Percentiles rank a stretch among this genome's conserved stretches.
Conservation (phyloP, 2,329 filamentous ascomycete genomes). For the Metarhizium guizhouense region DNA sequence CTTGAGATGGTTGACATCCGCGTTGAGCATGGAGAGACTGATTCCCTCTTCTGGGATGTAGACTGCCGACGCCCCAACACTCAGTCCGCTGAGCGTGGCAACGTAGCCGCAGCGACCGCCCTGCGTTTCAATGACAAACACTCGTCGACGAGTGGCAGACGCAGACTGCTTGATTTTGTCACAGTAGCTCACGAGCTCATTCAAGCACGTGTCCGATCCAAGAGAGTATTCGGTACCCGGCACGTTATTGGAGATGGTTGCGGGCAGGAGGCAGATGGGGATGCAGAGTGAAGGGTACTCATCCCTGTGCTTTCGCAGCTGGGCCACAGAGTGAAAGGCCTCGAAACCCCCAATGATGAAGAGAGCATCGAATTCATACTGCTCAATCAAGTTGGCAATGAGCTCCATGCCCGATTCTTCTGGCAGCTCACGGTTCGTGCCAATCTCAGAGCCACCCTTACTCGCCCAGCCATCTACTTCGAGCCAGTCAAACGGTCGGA, state of each 20-base stretch:
- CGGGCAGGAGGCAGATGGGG: conserved; percentile 81
- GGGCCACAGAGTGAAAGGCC: conserved; percentile 84
- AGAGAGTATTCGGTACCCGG: conserved; percentile 96
- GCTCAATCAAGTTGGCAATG: conserved; percentile 73
- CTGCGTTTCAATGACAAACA: conserved; percentile 97
- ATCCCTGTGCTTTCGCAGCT: conserved; percentile 72
- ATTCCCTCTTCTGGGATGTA: conserved; percentile 98
- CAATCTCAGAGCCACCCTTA: conserved; percentile 94
- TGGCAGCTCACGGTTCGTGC: conserved; percentile 90
- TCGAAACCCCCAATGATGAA: conserved; percentile 95
- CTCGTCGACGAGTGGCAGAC: conserved; percentile 81
- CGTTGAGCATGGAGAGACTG: conserved; percentile 82
- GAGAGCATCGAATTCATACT: conserved; percentile 83
- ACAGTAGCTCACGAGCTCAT: conserved; percentile 89
- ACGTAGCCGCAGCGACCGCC: conserved; percentile 91
- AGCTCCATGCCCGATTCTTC: conserved; percentile 74
- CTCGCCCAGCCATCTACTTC: conserved; percentile 94
- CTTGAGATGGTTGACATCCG: conserved; percentile 83
- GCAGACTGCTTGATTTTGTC: conserved; percentile 97
- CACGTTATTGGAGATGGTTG: conserved; percentile 98
- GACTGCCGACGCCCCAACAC: conserved; percentile 85
- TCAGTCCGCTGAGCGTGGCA: conserved; percentile 79
- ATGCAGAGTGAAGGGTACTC: conserved; percentile 83
- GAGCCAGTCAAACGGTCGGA: conserved; percentile 82
- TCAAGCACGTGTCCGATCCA: conserved; percentile 92